Percentiles rank a stretch among this genome's conserved stretches.
phyloP scores from a whole-genome alignment of 2,329 filamentous ascomycete genomes.

The Colletotrichum gigasporum region DNA sequence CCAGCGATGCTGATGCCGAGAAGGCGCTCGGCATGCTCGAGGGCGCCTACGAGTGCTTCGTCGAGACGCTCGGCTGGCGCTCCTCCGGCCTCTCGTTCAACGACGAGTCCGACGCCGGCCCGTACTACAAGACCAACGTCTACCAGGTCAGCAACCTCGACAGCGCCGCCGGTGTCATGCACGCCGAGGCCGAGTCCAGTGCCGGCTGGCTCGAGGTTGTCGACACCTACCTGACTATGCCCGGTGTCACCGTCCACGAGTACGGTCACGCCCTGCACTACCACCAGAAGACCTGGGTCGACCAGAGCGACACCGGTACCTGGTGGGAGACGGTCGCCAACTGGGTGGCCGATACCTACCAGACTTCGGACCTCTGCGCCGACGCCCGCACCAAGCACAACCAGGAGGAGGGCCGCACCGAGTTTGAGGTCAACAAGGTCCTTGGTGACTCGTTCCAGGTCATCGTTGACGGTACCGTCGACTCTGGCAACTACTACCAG shows the following conservation, averaged over 20 bases:
- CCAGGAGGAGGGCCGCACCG: constrained; percentile 44
- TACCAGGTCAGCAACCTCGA: constrained; percentile 50
- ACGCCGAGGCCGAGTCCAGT: constrained; percentile 49
- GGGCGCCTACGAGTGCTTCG: constrained; percentile 53
- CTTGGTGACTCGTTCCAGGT: constrained; percentile 57
- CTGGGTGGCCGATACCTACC: constrained; percentile 58
- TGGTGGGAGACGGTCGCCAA: constrained; percentile 64
- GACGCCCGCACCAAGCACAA: constrained; percentile 45
- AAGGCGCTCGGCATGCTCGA: constrained; percentile 52
- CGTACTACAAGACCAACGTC: constrained; percentile 57
- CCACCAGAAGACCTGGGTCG: constrained; percentile 52
- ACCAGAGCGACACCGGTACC: constrained; percentile 55
- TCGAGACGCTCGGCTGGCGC: constrained; percentile 47
- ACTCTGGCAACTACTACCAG: constrained; percentile 59
- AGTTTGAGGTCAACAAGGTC: constrained; percentile 55
- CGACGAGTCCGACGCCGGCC: constrained; percentile 44
- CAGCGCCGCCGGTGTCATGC: constrained; percentile 53
- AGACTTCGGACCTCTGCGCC: constrained; percentile 54
- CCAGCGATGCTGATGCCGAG: constrained; percentile 33
- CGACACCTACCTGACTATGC: constrained; percentile 45
- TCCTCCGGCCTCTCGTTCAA: constrained; percentile 49
- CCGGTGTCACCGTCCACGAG: constrained; percentile 57
- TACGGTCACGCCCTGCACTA: constrained; percentile 60
- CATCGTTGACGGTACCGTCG: constrained; percentile 54
- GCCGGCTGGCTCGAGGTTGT: constrained; percentile 55